Evolutionary conservation across 2,329 filamentous ascomycete genomes (phyloP), one percentile per base, ranked within the genome.

Genomic region (Nothopassalora personata): DNA sequence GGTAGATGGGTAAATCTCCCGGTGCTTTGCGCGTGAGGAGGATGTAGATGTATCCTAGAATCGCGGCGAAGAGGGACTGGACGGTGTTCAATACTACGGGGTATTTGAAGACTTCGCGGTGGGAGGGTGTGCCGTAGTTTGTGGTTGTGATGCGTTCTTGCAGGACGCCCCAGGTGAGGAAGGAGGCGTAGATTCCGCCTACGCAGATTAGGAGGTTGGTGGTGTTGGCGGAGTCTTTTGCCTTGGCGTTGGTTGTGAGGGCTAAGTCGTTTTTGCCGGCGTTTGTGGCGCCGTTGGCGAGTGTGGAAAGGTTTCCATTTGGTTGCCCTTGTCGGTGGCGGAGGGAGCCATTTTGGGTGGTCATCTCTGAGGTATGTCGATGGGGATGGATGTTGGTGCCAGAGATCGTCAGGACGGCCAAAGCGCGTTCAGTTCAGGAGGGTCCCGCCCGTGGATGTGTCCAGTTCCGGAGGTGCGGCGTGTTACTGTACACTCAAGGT

Each of bases 101-200:
- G 75, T 91, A 97, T 65, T 88, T 91, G 83, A 96, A 99, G 68
- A 90, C 86, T 73, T 95, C 75, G 27, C 83, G 84, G 31, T 79
- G 72, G 23, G 81, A 75, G 4, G 74, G 71, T 11, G 86, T 77
- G 59, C 88, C 88, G 76, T 97, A 94, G 7, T 86, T 82, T 10
- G 91, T 97, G 13, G 94, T 99, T 30, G 94, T 97, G 70, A 99
- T 90, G 70, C 94, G 91, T 76, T 99, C 94, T 81, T 99, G 94
- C 61, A 99, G 88, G 65, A 96, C 87, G 27, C 90, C 94, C 94
- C 94, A 99, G 34, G 92, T 95, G 55, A 99, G 79, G 78, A 99
- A 99, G 36, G 92, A 96, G 36, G 88, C 91, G 74, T 99, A 99
- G 68, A 99, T 99, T 60, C 94, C 94, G 6, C 86, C 86, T n/a